Base-by-base conservation (phyloP, 306 rosid genomes). In the Ammopiptanthus mongolicus region DNA sequence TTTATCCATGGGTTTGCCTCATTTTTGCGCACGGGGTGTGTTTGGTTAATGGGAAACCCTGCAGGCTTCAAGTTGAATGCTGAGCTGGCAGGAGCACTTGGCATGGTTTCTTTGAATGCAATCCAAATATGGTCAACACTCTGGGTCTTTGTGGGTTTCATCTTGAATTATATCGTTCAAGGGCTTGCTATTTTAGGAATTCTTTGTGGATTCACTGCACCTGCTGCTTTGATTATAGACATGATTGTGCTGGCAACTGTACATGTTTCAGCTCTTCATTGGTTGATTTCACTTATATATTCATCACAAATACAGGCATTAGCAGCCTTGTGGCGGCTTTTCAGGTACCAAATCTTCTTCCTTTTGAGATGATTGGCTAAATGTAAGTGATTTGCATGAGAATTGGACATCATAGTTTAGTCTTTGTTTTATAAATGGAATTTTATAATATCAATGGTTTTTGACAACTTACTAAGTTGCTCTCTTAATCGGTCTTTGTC, bases 11-110 rank as follows among this genome's bases (percentile, higher is more conserved):
- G 83, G 36, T 66, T 92, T 69, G 87, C 97, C 74, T 79, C 88
- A 18, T 88, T 90, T 78, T 68, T 95, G 88, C 97, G 96, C 42
- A 87, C 95, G 0, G 96, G 98, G 15, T 91, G 97, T 80, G 97
- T 91, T 65, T 91, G 98, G 98, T 86, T 95, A 85, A 91, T 91
- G 98, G 97, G 98, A 75, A 84, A 84, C 77, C 98, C 97, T 18
- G 98, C 95, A 11, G 98, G 98, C 73, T 95, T 95, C 90, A 91
- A 91, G 84, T 87, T 95, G 85, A 95, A 90, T 86, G 86, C 89
- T 0, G 97, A 95, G 81, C 79, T 95, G 79, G 97, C 98, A 8
- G 88, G 84, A 51, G 91, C 89, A 57, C 86, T 95, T 69, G 97
- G 98, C 82, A 82, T 87, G 88, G 74, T 88, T 83, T 91, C 97